Percentiles rank a stretch among this genome's conserved stretches.
phyloP scores from a whole-genome alignment of 371 early-diverging fungal genomes.

The Saksenaea oblongispora region DNA sequence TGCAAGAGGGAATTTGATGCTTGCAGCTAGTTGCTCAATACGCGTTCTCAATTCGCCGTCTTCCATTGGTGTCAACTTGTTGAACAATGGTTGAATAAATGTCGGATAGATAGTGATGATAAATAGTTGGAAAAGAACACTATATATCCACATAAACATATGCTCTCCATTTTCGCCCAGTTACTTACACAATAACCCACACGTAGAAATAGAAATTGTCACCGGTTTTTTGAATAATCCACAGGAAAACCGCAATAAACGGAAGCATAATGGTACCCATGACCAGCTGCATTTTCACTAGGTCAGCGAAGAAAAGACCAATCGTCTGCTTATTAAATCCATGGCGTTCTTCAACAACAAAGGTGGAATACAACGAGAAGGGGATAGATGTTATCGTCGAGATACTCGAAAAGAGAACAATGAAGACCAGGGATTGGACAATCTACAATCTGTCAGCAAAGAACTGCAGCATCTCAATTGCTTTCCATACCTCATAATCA shows the following conservation, averaged over 20 bases:
- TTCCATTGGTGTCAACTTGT: constrained; percentile 91
- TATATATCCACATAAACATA: constrained; percentile 16
- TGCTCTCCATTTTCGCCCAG: background rate
- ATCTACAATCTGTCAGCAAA: constrained; percentile 56
- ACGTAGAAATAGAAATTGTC: constrained; percentile 87
- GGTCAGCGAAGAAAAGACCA: constrained; percentile 80
- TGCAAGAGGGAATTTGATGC: constrained; percentile 91
- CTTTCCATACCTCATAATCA: constrained; percentile 68
- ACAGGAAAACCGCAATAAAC: constrained; percentile 79
- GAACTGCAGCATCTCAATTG: background rate
- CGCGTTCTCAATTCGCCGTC: constrained; percentile 83
- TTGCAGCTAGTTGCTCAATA: constrained; percentile 86
- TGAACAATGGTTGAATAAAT: constrained; percentile 97
- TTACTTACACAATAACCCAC: constrained; percentile 81
- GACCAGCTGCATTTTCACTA: constrained; percentile 73
- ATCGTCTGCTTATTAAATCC: constrained; percentile 98
- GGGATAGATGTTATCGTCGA: constrained; percentile 78
- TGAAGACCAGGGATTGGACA: constrained; percentile 81
- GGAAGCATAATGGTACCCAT: constrained; percentile 77
- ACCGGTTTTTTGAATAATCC: constrained; percentile 84
- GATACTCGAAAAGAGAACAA: constrained; percentile 58
- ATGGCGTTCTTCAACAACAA: constrained; percentile 93
- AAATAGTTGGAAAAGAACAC: constrained; percentile 85
- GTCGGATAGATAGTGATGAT: constrained; percentile 94
- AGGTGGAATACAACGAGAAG: constrained; percentile 85